phyloP scores from a whole-genome alignment of 805 yeast genomes.

The Nakazawaea ernobii region DNA sequence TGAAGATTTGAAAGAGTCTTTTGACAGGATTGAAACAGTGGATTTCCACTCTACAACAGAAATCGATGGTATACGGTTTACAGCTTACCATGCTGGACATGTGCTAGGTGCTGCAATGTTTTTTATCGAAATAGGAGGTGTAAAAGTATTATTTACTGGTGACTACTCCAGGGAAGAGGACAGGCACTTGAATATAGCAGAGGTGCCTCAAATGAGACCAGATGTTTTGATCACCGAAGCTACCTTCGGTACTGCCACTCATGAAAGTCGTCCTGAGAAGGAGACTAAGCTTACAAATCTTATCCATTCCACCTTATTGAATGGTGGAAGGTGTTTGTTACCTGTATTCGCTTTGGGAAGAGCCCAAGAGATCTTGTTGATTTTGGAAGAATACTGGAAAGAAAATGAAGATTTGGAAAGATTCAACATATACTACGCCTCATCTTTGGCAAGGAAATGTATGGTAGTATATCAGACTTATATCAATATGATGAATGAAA shows the following conservation, averaged over 20 bases:
- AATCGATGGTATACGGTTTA: slow-evolving; percentile 88
- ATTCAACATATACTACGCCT: slow-evolving; percentile 84
- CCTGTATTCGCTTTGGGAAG: slow-evolving; percentile 97
- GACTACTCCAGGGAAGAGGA: slow-evolving; percentile 96
- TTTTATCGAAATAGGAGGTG: slow-evolving; percentile 89
- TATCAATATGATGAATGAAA: slow-evolving; percentile 95
- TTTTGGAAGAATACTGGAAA: slow-evolving; percentile 94
- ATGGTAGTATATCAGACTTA: slow-evolving; percentile 97
- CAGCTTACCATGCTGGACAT: slow-evolving; percentile 99
- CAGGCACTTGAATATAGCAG: slow-evolving; percentile 92
- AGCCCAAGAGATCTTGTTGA: slow-evolving; percentile 88
- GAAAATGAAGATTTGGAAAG: slow-evolving; percentile 75
- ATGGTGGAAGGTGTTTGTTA: slow-evolving; percentile 86
- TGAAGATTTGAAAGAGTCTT: slow-evolving; percentile 82
- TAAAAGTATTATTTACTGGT: slow-evolving; percentile 87
- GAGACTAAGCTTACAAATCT: slow-evolving; percentile 76
- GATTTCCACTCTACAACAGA: slow-evolving; percentile 96
- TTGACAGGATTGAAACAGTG: slow-evolving; percentile 86
- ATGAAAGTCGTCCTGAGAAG: slow-evolving; percentile 82
- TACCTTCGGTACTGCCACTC: slow-evolving; percentile 97
- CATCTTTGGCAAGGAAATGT: slow-evolving; percentile 90
- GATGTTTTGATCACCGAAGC: slow-evolving; percentile 91
- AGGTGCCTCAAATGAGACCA: slow-evolving; percentile 81
- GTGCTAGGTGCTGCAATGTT: slow-evolving; percentile 99
- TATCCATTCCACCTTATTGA: slow-evolving; percentile 75